Evolutionary conservation across 192 early-diverging fungal species (phyloP).

Genomic region (Blastocladiella britannica): DNA sequence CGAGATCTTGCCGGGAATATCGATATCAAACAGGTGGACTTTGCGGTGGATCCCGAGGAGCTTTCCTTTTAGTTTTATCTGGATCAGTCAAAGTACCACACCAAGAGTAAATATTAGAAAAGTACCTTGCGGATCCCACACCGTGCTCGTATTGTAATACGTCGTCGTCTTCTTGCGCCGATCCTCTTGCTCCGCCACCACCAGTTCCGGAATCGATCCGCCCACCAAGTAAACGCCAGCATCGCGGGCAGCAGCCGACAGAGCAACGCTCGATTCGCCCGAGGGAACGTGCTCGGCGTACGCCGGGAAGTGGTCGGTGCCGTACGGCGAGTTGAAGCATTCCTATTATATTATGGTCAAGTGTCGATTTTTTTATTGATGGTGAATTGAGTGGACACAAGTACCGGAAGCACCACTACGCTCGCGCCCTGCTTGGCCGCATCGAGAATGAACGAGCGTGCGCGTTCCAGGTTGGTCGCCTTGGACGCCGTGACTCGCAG

Average conservation of each 20-base stretch:
- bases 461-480: constrained; percentile 48
- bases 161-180: constrained; percentile 69
- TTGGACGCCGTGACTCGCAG: constrained; percentile 56
- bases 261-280: constrained; percentile 45
- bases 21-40: constrained; percentile 90
- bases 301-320: constrained; percentile 67
- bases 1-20: constrained; percentile 74
- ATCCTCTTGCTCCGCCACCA: constrained; percentile 6
- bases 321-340: constrained; percentile 98
- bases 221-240: constrained; percentile 69
- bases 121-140: constrained; percentile 37
- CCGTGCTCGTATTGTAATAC: constrained; percentile 64
- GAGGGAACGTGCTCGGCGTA: constrained; percentile 67
- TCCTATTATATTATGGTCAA: constrained; percentile 27
- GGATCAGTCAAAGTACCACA: not conserved
- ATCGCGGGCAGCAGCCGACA: constrained; percentile 64
- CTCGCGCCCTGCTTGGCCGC: constrained; percentile 64
- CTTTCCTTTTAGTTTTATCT: constrained; percentile 2
- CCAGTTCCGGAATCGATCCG: constrained; percentile 77
- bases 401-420: constrained; percentile 76
- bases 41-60: constrained; percentile 50
- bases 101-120: not conserved
- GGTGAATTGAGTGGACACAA: not conserved
- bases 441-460: constrained; percentile 57
- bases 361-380: not conserved